Evolutionary conservation across 2,329 filamentous ascomycete species (phyloP), one percentile per base, ranked within the genome.

Genomic region (Domatiomyces catenatus): DNA sequence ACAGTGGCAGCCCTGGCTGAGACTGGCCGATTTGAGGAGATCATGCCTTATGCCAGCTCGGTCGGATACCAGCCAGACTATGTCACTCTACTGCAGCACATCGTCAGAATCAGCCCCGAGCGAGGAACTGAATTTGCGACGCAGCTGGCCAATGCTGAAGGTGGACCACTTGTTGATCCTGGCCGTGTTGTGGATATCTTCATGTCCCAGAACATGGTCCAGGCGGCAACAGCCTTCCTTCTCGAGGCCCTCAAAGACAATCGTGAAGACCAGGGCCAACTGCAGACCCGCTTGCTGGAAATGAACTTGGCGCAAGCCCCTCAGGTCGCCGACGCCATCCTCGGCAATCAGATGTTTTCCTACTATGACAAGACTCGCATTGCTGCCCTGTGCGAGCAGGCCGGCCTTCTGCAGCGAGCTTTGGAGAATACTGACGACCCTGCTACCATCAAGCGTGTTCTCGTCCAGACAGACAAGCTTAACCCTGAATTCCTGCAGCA

Each of bases 241-340:
- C 78, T 98, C 22, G 92, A 98, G 69, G 90, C 89, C 2, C 77
- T 98, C 32, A 92, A 94, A 67, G 87, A 92, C 59, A 95, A 98
- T 71, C 84, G 83, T 61, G 88, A 88, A 0, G 92, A 98, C 67
- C 89, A 98, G 64, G 90, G 82, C 42, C 82, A 90, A 59, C 75
- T 98, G 42, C 92, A 98, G 70, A 98, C 93, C 19, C 84, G 92
- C 54, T 76, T 98, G 2, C 73, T 98, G 50, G 93, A 98, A 75
- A 96, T 98, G 89, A 98, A 98, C 68, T 71, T 98, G 56, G 76
- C 94, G 69, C 93, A 94, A 60, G 93, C 92, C 1, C 92, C 92
- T 48, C 92, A 96, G 67, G 93, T 98, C 50, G 92, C 93, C 2
- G 93, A 98, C 67, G 92, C 92, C 32, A 98, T 98, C 59, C 79